Base-by-base conservation (phyloP, 257 asterid genomes). In the Coffea eugenioides region DNA sequence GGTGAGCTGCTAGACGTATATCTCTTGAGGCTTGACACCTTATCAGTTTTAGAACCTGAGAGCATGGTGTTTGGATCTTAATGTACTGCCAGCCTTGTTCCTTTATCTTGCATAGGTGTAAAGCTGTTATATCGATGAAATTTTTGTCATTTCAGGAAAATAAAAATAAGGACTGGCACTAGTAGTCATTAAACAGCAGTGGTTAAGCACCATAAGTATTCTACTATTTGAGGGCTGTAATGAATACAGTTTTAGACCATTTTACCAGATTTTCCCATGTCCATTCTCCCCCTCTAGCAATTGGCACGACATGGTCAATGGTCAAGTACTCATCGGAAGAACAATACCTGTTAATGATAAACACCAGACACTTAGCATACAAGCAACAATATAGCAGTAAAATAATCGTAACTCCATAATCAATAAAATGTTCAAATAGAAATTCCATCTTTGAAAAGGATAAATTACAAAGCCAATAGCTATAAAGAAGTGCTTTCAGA, bases 231-330 rank as follows among this genome's bases (percentile, higher is more conserved):
- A 69, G 21, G 13, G 73, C 6, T 41, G 51, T 69, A 69, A 41
- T 1, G n/a, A 39, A 20, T 5, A 69, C 13, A 23, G 2, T 69
- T 21, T 69, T 31, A 79, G 57, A 73, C 69, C 73, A 75, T 75
- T 84, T 83, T 85, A 94, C 97, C 92, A 94, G 91, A 88, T 94
- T 94, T 85, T 94, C 98, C 97, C 97, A 94, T 1, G 94, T 92
- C 98, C 98, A 94, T 79, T 90, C 86, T 69, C 98, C 98, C 54
- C 98, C 97, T 59, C 93, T 90, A 56, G 98, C 89, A 77, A 92
- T 88, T 25, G 98, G 97, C 48, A 90, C 43, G 86, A 92, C 87
- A 88, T 94, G 98, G 83, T 94, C 98, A 67, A 94, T 79, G 46
- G 98, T 94, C 84, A 94, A 89, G 90, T 85, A 89, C 81, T 92